A percentile compares a stretch with the other conserved stretches of the same genome.
Evolutionary conservation across 129 eudicot genomes (phyloP).

Genomic region (Erigeron canadensis): DNA sequence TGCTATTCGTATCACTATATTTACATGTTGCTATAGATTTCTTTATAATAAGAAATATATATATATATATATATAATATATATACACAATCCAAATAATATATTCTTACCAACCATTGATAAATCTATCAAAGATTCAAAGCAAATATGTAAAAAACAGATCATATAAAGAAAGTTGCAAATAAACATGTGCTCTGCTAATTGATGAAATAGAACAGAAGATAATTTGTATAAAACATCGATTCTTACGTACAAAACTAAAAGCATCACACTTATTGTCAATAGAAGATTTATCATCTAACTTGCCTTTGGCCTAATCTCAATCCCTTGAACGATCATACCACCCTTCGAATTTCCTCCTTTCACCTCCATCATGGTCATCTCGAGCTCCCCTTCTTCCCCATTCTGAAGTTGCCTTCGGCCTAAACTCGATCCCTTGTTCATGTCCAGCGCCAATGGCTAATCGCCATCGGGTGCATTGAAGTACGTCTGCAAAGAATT

Average conservation of each 20-base stretch:
- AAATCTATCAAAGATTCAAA: neutral
- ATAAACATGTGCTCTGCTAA: neutral
- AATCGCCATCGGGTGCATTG: conserved; percentile 80
- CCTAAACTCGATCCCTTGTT: no score
- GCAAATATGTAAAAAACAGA: neutral
- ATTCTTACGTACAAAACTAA: conserved; percentile 10
- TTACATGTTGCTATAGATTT: no score
- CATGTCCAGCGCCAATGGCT: conserved; percentile 91
- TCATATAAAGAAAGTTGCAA: neutral
- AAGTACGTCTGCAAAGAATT: conserved; percentile 66
- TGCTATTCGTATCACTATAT: no score
- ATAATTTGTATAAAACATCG: neutral
- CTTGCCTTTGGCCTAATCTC: conserved; percentile 38
- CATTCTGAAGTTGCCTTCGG: no score
- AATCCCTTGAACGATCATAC: conserved; percentile 36
- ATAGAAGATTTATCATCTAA: neutral
- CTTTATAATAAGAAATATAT: no score
- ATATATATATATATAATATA: no score
- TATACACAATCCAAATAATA: no score
- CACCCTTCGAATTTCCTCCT: conserved; percentile 49
- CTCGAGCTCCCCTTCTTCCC: conserved; percentile 41
- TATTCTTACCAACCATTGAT: no score
- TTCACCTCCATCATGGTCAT: conserved; percentile 51
- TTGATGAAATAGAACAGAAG: neutral
- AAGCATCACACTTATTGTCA: neutral